Evolutionary conservation across 2,329 filamentous ascomycete genomes (phyloP), one percentile per base, ranked within the genome.

Genomic region (Talaromyces sp.): DNA sequence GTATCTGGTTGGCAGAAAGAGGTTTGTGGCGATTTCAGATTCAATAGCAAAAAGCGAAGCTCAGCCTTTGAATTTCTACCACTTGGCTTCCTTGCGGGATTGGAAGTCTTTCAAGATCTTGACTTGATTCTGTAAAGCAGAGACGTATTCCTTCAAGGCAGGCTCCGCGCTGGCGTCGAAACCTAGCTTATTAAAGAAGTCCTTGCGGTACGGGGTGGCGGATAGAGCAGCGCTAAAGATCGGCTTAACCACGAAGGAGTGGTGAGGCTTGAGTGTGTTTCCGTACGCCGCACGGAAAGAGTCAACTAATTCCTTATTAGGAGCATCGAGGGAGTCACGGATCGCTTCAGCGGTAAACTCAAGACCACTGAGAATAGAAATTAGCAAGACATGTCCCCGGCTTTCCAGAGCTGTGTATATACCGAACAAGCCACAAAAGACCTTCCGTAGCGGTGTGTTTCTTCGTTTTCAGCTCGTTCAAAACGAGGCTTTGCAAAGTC

Each of bases 201-300:
- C 91, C 76, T 91, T 91, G 69, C 93, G 87, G 83, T 97, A 96
- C 1, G 95, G 95, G 69, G 90, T 93, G 18, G 92, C 93, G 69
- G 86, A 86, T 92, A 99, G 96, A 75, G 93, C 93, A 66, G 92
- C 89, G 70, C 84, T 90, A 84, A 98, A 98, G 74, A 97, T 84
- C 65, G 92, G 92, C 84, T 96, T 96, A 71, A 97, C 81, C 66
- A 97, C 71, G 78, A 96, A 92, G 73, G 84, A 87, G 83, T 99
- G 95, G 82, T 96, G 88, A 28, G 90, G 90, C 82, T 96, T 96
- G 71, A 99, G 89, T 57, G 93, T 97, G 70, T 81, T 82, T 74
- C 84, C 85, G 80, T 99, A 99, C 69, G 93, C 91, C 62, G 81
- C 80, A 71, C 90, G 88, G 88, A 99, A 99, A 55, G 92, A 96